Evolutionary conservation across 768 basidiomycete genomes (phyloP), one percentile per base, ranked within the genome.

Genomic region (Clavaria fumosa): DNA sequence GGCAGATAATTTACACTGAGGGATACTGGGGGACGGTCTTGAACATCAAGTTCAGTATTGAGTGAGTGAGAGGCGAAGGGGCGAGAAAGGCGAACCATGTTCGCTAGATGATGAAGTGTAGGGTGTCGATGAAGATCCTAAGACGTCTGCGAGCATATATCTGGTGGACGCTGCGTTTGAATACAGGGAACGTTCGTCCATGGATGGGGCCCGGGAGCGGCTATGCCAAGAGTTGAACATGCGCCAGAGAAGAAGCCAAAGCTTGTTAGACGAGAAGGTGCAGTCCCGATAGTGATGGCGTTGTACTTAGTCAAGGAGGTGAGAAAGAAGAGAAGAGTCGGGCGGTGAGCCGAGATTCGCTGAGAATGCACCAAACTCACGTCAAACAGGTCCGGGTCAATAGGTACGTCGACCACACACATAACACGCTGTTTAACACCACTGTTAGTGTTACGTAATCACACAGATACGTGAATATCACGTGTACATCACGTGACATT

Each of bases 311-410:
- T 9, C 14, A 28, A 28, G 26, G 9, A 28, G 14, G 26, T 28
- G 14, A 28, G 26, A 9, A 28, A 28, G 26, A 28, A 28, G 26
- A 28, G 26, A 28, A 14, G 26, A 14, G 26, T 28, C 9, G 26
- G 14, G 14, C 9, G 9, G 26, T 28, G 26, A 28, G 26, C 26
- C 26, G 82, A 82, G 81, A 72, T 80, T 45, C 79, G 81, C 68
- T 78, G 77, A 57, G 83, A 83, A 54, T 78, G 78, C 46, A 72
- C 83, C 55, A 64, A 76, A 54, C 64, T 84, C 48, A 64, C 83
- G 45, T 64, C 81, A 53, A 81, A 80, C 80, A 44, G 45, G 72
- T 54, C n/a, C n/a, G n/a, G n/a, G n/a, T n/a, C n/a, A n/a, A n/a
- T n/a, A n/a, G n/a, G n/a, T n/a, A n/a, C n/a, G n/a, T n/a, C n/a